Percentiles rank a stretch among this genome's conserved stretches.
These are phyloP conservation scores for Phalaenopsis equestris DNA, from an alignment of 106 monocot species.

Conservation along the genomic window DNA sequence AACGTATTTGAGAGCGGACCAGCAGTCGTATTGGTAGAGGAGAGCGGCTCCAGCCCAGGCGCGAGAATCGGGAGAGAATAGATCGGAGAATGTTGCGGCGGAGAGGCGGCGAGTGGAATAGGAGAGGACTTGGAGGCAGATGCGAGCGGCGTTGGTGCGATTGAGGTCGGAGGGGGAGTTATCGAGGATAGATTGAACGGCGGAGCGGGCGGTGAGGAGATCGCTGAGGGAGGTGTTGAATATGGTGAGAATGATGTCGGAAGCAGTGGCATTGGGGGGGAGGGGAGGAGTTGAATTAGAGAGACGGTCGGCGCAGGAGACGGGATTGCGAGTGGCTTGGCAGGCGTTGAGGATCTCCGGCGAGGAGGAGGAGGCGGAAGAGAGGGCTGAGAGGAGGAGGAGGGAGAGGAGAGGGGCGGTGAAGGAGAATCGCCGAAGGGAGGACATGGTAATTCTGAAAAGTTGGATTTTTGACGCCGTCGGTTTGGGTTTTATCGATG, in stretches of 20 bases:
- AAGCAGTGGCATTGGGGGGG: slow-evolving; percentile 24
- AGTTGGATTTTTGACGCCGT: too few relatives aligned
- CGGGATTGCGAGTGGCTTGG: slow-evolving; percentile 33
- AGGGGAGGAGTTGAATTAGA: slow-evolving; percentile 12
- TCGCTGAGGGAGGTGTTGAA: slow-evolving; percentile 7
- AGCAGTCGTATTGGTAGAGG: slow-evolving; percentile 76
- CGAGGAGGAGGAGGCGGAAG: slow-evolving; percentile 2
- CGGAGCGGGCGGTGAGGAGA: slow-evolving; percentile 16
- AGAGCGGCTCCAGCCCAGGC: slow-evolving; percentile 52
- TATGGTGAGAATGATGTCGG: slow-evolving; percentile 20
- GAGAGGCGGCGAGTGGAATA: slow-evolving; percentile 39
- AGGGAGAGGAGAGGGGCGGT: background rate
- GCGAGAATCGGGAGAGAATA: slow-evolving; percentile 17
- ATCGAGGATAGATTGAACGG: slow-evolving; percentile 34
- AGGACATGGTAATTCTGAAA: too few relatives aligned
- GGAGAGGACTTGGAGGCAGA: slow-evolving; percentile 53
- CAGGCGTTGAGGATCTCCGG: slow-evolving; percentile 20
- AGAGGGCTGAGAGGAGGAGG: slow-evolving; percentile 8
- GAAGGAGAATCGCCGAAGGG: too few relatives aligned
- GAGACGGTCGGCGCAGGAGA: slow-evolving; percentile 26
- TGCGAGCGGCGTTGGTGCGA: slow-evolving; percentile 56
- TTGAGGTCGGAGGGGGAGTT: slow-evolving; percentile 39
- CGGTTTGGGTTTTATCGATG: too few relatives aligned
- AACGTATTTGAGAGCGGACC: slow-evolving; percentile 59
- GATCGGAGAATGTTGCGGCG: slow-evolving; percentile 9